A percentile compares a stretch with the other conserved stretches of the same genome.
Evolutionary conservation across 768 basidiomycete species (phyloP).

Genomic region (Chalciporus chontae): DNA sequence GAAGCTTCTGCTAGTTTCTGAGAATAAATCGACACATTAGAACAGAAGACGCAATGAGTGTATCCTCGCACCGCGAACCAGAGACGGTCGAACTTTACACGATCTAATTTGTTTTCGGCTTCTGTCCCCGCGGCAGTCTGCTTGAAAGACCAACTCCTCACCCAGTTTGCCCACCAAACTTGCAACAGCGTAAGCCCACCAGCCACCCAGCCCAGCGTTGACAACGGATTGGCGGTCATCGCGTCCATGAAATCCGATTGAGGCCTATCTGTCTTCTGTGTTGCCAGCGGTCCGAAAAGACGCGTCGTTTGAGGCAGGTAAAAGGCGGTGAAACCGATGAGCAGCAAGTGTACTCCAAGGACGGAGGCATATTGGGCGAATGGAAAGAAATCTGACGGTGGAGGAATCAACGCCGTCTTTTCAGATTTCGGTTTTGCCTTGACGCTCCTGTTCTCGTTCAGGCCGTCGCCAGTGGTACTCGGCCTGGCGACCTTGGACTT

Average conservation of each 20-base stretch:
- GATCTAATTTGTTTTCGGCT: slow-evolving; percentile 42
- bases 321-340: slow-evolving; percentile 62
- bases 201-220: slow-evolving; percentile 56
- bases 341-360: slow-evolving; percentile 63
- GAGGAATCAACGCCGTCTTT: not conserved
- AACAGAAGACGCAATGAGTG: not conserved
- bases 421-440: not conserved
- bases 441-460: not conserved
- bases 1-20: slow-evolving; percentile 54
- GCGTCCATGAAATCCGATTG: slow-evolving; percentile 68
- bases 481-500: slow-evolving; percentile 1
- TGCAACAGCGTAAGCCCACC: slow-evolving; percentile 53
- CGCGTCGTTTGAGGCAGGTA: slow-evolving; percentile 65
- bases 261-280: slow-evolving; percentile 49
- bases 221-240: slow-evolving; percentile 56
- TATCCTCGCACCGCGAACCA: slow-evolving; percentile 38
- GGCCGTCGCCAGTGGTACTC: not conserved
- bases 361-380: slow-evolving; percentile 60
- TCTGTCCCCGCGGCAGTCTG: slow-evolving; percentile 38
- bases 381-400: slow-evolving; percentile 36
- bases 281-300: slow-evolving; percentile 37
- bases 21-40: slow-evolving; percentile 2
- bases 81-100: slow-evolving; percentile 34
- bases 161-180: slow-evolving; percentile 70
- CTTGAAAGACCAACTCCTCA: slow-evolving; percentile 56